These are phyloP conservation scores for Sequoia sempervirens DNA, from an alignment of 75 land plant genomes.

Conservation along the genomic window DNA sequence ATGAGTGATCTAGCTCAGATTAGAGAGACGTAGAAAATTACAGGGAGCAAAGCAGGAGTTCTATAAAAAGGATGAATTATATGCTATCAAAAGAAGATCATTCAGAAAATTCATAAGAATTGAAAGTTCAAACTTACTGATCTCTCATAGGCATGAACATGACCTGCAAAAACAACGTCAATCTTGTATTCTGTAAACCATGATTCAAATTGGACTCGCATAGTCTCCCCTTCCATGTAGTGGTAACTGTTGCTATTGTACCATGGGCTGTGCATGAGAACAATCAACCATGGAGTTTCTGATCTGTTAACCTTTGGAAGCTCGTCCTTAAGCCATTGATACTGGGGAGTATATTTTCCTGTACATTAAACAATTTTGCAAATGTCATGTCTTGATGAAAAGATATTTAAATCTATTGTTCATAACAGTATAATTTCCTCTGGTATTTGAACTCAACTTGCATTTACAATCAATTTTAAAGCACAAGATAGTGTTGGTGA, in stretches of 20 bases:
- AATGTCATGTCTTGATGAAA: not conserved
- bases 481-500: not conserved
- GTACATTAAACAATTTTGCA: not conserved
- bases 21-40: not conserved
- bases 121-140: conserved; percentile 53
- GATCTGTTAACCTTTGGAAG: conserved; percentile 65
- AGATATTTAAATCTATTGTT: not conserved
- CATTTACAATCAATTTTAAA: not conserved
- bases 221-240: conserved; percentile 91
- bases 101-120: not conserved
- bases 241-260: conserved; percentile 85
- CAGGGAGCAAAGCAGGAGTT: not conserved
- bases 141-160: conserved; percentile 96
- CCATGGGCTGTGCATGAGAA: conserved; percentile 80
- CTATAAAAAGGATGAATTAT: not conserved
- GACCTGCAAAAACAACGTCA: conserved; percentile 88
- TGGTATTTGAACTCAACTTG: not conserved
- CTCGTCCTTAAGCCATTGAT: conserved; percentile 55
- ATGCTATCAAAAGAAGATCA: not conserved
- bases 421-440: not conserved
- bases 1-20: not conserved
- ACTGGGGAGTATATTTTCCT: conserved; percentile 57
- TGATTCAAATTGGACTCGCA: conserved; percentile 74
- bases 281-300: conserved; percentile 92
- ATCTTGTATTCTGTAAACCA: conserved; percentile 62